Conservation (phyloP, 2,329 filamentous ascomycete genomes). For the Fusarium hainanense region DNA sequence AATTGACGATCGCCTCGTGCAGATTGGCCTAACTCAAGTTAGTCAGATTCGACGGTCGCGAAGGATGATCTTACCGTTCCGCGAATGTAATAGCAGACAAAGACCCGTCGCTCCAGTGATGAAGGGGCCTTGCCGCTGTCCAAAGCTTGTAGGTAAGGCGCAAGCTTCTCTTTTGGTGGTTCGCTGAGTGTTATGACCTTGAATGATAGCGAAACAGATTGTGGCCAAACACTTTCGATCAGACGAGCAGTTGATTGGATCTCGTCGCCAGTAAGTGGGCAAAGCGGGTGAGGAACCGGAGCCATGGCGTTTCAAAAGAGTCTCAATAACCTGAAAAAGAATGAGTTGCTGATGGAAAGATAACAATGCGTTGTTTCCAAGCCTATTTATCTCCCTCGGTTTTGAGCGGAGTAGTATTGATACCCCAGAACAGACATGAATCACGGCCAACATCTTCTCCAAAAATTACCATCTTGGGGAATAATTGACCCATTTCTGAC, state of each 20-base stretch:
- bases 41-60: background rate
- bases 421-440: background rate
- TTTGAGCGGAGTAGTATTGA: background rate
- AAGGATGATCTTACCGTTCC: conserved; percentile 8
- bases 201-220: conserved; percentile 27
- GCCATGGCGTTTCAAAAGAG: background rate
- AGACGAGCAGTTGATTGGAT: conserved; percentile 31
- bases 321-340: accelerated
- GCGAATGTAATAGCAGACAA: conserved; percentile 36
- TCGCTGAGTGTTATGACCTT: conserved; percentile 39
- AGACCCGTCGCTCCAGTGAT: conserved; percentile 24
- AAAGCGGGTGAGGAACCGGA: conserved; percentile 24
- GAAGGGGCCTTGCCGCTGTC: conserved; percentile 10
- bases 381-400: conserved; percentile 12
- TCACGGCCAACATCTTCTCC: conserved; percentile 11
- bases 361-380: background rate
- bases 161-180: conserved; percentile 30
- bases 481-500: background rate
- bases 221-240: conserved; percentile 26
- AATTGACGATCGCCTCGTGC: conserved; percentile 34
- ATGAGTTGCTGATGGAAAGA: background rate
- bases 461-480: conserved; percentile 20
- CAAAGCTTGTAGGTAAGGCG: conserved; percentile 21
- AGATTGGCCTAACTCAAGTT: conserved; percentile 20
- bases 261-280: conserved; percentile 29